Evolutionary conservation across 306 rosid species (phyloP).

Genomic region (Geum urbanum): DNA sequence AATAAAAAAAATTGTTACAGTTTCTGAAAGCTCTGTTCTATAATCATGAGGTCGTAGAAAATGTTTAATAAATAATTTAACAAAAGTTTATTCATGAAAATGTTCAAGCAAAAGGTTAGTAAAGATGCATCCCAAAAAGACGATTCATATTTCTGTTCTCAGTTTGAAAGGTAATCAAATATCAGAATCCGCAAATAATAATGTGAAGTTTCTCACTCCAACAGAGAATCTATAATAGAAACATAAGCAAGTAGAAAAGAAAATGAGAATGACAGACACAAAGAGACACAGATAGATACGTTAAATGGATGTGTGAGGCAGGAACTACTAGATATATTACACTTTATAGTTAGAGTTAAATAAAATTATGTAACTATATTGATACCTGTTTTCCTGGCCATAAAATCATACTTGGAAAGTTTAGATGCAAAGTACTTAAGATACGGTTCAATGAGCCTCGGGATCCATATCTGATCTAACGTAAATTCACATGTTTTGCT

Average conservation of each 20-base stretch:
- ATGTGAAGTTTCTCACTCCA: not conserved
- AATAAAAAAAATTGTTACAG: not conserved
- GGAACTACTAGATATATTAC: not conserved
- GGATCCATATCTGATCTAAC: not conserved
- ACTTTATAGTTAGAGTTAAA: not conserved
- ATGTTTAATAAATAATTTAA: not conserved
- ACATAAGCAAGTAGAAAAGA: not conserved
- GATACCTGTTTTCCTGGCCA: not conserved
- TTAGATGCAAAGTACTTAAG: not conserved
- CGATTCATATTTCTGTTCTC: not conserved
- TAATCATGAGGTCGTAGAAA: not conserved
- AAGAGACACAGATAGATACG: not conserved
- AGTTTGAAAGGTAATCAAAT: not conserved
- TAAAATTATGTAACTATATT: too few relatives aligned
- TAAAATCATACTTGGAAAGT: not conserved
- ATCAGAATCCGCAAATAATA: not conserved
- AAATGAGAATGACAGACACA: not conserved
- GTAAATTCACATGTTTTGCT: not conserved
- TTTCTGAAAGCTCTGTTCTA: not conserved
- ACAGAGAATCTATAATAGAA: not conserved
- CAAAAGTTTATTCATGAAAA: not conserved
- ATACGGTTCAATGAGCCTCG: not conserved
- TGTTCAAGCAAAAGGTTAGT: not conserved
- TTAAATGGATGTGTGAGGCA: not conserved
- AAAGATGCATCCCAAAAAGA: not conserved